These are phyloP conservation scores for Mycena albidolilacea DNA, from an alignment of 768 basidiomycete genomes.

Conservation along the genomic window DNA sequence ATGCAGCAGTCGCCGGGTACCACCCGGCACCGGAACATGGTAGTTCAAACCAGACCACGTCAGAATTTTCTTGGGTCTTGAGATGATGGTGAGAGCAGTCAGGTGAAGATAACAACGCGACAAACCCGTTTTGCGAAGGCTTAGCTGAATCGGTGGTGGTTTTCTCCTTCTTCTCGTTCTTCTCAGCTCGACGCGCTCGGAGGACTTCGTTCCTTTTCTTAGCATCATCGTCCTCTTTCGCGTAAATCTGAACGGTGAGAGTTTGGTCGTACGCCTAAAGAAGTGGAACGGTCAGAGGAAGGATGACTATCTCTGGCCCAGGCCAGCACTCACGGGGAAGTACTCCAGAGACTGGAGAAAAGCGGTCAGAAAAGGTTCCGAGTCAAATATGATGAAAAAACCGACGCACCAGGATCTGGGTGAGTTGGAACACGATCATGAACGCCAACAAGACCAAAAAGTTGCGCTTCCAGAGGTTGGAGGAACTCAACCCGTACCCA, in stretches of 20 bases:
- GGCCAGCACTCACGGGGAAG: constrained; percentile 63
- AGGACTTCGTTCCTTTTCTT: constrained; percentile 69
- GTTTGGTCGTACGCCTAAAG: constrained; percentile 65
- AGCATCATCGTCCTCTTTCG: constrained; percentile 69
- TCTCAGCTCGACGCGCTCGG: constrained; percentile 65
- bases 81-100: constrained; percentile 7
- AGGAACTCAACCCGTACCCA: constrained; percentile 62
- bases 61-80: constrained; percentile 68
- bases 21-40: constrained; percentile 76
- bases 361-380: neutral
- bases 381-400: neutral
- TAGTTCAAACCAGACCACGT: constrained; percentile 90
- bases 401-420: constrained; percentile 68
- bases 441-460: constrained; percentile 81
- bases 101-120: neutral
- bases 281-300: constrained; percentile 11
- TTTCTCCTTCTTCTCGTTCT: constrained; percentile 49
- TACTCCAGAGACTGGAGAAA: constrained; percentile 64
- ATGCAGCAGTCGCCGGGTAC: constrained; percentile 74
- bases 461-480: constrained; percentile 77
- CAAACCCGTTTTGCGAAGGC: constrained; percentile 17
- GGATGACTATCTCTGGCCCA: constrained; percentile 14
- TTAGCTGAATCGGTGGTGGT: constrained; percentile 41
- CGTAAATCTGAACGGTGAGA: constrained; percentile 69
- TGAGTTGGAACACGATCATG: constrained; percentile 76